Conservation (phyloP, 768 basidiomycete genomes). For the Termitomyces sp. region DNA sequence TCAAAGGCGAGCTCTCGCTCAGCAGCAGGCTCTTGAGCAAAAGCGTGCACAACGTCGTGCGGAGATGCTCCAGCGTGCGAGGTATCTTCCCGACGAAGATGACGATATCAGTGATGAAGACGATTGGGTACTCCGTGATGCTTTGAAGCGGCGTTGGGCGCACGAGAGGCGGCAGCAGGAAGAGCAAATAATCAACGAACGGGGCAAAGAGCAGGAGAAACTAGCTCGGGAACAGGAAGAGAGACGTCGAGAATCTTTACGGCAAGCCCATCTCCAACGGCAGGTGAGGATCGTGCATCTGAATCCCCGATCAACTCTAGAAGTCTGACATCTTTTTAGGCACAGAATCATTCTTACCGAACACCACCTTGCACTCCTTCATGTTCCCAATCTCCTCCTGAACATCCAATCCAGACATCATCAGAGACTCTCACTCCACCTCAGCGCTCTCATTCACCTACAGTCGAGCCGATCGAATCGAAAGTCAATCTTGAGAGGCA, state of each 20-base stretch:
- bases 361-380: background rate
- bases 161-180: slow-evolving; percentile 21
- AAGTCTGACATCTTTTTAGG: background rate
- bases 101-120: slow-evolving; percentile 25
- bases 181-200: slow-evolving; percentile 7
- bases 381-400: background rate
- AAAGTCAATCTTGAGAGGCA: slow-evolving; percentile 24
- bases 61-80: slow-evolving; percentile 28
- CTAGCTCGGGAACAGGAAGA: slow-evolving; percentile 8
- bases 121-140: slow-evolving; percentile 28
- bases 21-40: slow-evolving; percentile 13
- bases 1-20: slow-evolving; percentile 14
- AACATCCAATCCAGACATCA: background rate
- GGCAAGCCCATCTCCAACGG: slow-evolving; percentile 6
- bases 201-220: slow-evolving; percentile 10
- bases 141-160: slow-evolving; percentile 21
- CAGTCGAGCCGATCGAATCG: slow-evolving; percentile 8
- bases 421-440: background rate
- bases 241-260: slow-evolving; percentile 6
- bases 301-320: background rate
- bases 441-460: slow-evolving; percentile 3
- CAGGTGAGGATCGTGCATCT: slow-evolving; percentile 5
- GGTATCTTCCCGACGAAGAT: slow-evolving; percentile 29
- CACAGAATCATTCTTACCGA: background rate
- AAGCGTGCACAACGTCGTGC: slow-evolving; percentile 19